phyloP scores from a whole-genome alignment of 257 asterid species.

The Fraxinus excelsior region DNA sequence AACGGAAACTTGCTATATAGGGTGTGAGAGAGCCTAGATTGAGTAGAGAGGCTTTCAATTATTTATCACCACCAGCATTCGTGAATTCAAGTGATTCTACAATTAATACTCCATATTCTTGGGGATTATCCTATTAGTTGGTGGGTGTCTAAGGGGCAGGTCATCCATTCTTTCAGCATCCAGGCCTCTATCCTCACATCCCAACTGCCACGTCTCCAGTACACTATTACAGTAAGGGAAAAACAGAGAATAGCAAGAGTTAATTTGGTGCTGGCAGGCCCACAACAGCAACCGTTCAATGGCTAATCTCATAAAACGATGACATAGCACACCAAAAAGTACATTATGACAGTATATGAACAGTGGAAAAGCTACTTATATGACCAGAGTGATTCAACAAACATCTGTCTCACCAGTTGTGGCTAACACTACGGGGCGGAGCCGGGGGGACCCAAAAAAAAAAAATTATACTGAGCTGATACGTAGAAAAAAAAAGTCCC shows the following conservation, averaged over 20 bases:
- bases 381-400: conserved; percentile 8
- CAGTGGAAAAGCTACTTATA: background rate
- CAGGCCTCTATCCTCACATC: background rate
- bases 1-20: background rate
- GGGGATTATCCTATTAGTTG: background rate
- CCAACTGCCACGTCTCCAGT: background rate
- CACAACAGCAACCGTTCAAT: background rate
- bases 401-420: conserved; percentile 1
- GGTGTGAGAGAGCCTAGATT: background rate
- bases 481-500: too few species aligned
- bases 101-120: background rate
- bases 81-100: background rate
- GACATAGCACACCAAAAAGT: conserved; percentile 17
- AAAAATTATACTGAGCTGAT: too few species aligned
- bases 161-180: background rate
- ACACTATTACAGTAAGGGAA: background rate
- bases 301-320: conserved; percentile 4
- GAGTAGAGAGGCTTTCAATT: background rate
- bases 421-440: background rate
- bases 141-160: background rate
- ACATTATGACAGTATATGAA: background rate
- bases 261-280: background rate
- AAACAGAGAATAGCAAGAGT: background rate
- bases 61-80: background rate
- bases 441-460: too few species aligned